phyloP scores from a whole-genome alignment of 805 yeast species.

The Lipomyces mesembrius region DNA sequence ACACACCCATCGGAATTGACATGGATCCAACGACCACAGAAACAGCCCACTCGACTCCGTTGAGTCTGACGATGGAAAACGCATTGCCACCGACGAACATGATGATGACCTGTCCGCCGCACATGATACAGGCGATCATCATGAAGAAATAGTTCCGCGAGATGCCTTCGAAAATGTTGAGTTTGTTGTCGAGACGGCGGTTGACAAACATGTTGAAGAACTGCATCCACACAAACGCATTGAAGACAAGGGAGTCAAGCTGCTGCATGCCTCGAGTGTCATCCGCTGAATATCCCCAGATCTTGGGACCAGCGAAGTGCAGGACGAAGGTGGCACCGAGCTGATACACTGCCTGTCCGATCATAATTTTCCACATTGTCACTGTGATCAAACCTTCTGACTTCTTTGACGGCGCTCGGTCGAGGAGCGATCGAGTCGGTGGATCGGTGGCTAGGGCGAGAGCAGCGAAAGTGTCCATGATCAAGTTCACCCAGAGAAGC shows the following conservation, averaged over 20 bases:
- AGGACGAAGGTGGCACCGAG: slow-evolving; percentile 75
- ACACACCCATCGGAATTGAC: slow-evolving; percentile 77
- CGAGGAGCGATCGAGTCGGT: slow-evolving; percentile 80
- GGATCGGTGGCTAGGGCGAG: slow-evolving; percentile 96
- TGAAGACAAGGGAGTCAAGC: slow-evolving; percentile 85
- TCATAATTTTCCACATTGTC: slow-evolving; percentile 98
- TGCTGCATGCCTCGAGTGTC: slow-evolving; percentile 57
- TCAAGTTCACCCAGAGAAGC: slow-evolving; percentile 93
- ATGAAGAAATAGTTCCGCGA: slow-evolving; percentile 83
- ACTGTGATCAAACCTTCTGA: slow-evolving; percentile 76
- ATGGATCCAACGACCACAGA: slow-evolving; percentile 80
- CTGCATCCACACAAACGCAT: slow-evolving; percentile 97
- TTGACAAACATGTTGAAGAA: slow-evolving; percentile 90
- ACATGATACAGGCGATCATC: slow-evolving; percentile 71
- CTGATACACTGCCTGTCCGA: slow-evolving; percentile 84
- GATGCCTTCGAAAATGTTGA: slow-evolving; percentile 82
- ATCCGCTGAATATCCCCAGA: slow-evolving; percentile 52
- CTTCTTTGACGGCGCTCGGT: slow-evolving; percentile 84
- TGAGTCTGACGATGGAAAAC: slow-evolving; percentile 77
- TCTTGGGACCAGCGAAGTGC: slow-evolving; percentile 73
- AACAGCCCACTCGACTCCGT: slow-evolving; percentile 87
- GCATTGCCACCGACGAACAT: slow-evolving; percentile 99
- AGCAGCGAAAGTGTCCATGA: slow-evolving; percentile 98
- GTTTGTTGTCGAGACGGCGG: slow-evolving; percentile 81
- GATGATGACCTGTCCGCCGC: slow-evolving; percentile 81